These are phyloP conservation scores for Sclerotinia sclerotiorum DNA, from an alignment of 2,329 filamentous ascomycete species.

Conservation along the genomic window DNA sequence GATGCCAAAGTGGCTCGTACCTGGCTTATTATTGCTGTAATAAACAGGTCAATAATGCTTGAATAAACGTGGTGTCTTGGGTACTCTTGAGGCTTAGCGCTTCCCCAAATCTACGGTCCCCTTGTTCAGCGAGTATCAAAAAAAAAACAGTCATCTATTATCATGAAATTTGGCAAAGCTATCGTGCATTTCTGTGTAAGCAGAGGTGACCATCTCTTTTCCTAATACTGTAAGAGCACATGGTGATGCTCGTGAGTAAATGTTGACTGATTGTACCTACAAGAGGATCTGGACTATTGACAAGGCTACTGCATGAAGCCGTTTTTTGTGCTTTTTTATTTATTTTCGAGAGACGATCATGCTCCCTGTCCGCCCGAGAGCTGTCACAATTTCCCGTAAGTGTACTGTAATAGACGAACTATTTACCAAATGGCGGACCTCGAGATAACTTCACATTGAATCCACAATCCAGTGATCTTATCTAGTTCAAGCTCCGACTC, in stretches of 20 bases:
- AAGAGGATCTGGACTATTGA: slow-evolving; percentile 12
- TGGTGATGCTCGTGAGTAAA: neutral
- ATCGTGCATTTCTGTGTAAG: slow-evolving; percentile 1
- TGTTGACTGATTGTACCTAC: slow-evolving; percentile 9
- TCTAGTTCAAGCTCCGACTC: neutral
- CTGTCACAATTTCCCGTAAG: neutral
- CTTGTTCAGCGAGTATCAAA: slow-evolving; percentile 14
- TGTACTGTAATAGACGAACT: slow-evolving; percentile 1
- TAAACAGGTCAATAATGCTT: slow-evolving; percentile 25
- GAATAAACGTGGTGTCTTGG: slow-evolving; percentile 31
- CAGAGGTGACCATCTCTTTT: neutral
- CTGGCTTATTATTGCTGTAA: slow-evolving; percentile 23
- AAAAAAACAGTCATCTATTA: neutral
- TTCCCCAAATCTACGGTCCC: slow-evolving; percentile 17
- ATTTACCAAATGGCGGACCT: neutral
- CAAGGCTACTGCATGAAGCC: slow-evolving; percentile 16
- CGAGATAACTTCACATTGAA: slow-evolving; percentile 1
- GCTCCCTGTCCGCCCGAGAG: neutral
- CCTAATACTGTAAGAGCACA: neutral
- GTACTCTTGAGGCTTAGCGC: slow-evolving; percentile 26
- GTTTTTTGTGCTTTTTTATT: slow-evolving; percentile 4
- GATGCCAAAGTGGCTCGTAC: slow-evolving; percentile 30
- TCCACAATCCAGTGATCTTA: slow-evolving; percentile 8
- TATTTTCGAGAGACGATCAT: slow-evolving; percentile 13
- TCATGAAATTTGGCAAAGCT: neutral